Conservation (phyloP, 805 yeast genomes). For the Ogataea polymorpha region DNA sequence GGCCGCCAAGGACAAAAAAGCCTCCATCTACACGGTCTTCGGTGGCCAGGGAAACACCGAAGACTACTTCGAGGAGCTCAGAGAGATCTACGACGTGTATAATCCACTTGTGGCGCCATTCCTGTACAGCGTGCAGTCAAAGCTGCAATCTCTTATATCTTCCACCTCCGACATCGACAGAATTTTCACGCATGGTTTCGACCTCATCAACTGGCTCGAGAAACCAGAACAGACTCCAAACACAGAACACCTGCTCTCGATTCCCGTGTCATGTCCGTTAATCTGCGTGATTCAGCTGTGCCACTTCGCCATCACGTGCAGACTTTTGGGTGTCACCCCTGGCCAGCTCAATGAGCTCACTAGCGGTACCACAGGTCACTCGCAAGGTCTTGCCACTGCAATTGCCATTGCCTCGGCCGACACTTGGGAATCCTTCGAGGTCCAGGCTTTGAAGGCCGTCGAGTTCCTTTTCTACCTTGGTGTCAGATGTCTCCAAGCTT, state of each 20-base stretch:
- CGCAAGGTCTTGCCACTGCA: conserved; percentile 91
- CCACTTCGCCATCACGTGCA: conserved; percentile 86
- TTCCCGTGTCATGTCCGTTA: conserved; percentile 95
- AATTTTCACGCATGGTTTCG: conserved; percentile 90
- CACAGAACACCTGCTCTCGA: conserved; percentile 79
- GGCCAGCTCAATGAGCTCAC: conserved; percentile 75
- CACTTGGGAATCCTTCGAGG: conserved; percentile 81
- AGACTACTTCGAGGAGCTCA: conserved; percentile 94
- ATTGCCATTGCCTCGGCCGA: conserved; percentile 80
- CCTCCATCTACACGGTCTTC: conserved; percentile 76
- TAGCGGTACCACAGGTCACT: conserved; percentile 81
- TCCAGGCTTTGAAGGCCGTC: conserved; percentile 71
- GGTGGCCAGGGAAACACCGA: conserved; percentile 99
- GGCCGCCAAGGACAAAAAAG: conserved; percentile 53
- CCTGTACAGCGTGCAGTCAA: conserved; percentile 63
- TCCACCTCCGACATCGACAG: conserved; percentile 76
- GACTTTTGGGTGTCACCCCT: conserved; percentile 80
- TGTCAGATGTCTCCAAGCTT: conserved; percentile 82
- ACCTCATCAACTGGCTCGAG: conserved; percentile 82
- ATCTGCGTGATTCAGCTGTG: conserved; percentile 94
- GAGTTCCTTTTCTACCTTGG: conserved; percentile 90
- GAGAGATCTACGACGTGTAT: conserved; percentile 78
- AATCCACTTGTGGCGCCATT: conserved; percentile 71
- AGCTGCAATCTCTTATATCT: conserved; percentile 64
- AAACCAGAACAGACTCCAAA: conserved; percentile 86